Base-by-base conservation (phyloP, 345 rosid species). In the Syzygium aqueum region DNA sequence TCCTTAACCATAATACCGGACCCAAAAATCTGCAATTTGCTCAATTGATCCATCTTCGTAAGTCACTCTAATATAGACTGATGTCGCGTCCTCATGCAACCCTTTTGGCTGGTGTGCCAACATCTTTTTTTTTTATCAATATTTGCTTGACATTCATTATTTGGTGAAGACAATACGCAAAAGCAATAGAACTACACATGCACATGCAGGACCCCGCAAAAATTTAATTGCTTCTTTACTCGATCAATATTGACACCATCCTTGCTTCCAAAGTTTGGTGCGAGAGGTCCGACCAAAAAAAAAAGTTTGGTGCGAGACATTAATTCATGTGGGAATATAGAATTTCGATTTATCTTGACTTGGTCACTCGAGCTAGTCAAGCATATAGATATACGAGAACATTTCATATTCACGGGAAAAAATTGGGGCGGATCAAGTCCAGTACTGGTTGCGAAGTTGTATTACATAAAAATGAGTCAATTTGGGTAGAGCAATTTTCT, bases 391-490 rank as follows among this genome's bases (percentile, higher is more conserved):
- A 33, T 5, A 22, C 11, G 8, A 37, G 19, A 73, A 73, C 27
- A 9, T 37, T 37, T 37, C 82, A 37, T 5, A 73, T 33, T 73
- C 19, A 37, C 2, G 49, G 49, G 1, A 6, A 37, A 30, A 33
- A 17, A 5, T 73, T 9, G 13, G 14, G 19, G 0, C 3, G 1
- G 22, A 0, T 33, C 0, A 11, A 0, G 1, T 67, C 0, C 0
- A 67, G 23, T 8, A 16, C 17, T 2, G 4, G 0, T 67, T 6
- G 0, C n/a, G 11, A 59, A 59, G 11, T 27, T 0, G 11, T 0
- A 59, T 30, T 67, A 33, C 2, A 8, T 8, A 67, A 19, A 73
- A 73, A 73, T 9, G 1, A 11, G 3, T 73, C 0, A 19, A 73
- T 37, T 73, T 40, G 3, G 82, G 11, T 10, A 37, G 0, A 19